These are phyloP conservation scores for Phytopythium litorale DNA, from an alignment of 352 stramenopile genomes.

Conservation along the genomic window DNA sequence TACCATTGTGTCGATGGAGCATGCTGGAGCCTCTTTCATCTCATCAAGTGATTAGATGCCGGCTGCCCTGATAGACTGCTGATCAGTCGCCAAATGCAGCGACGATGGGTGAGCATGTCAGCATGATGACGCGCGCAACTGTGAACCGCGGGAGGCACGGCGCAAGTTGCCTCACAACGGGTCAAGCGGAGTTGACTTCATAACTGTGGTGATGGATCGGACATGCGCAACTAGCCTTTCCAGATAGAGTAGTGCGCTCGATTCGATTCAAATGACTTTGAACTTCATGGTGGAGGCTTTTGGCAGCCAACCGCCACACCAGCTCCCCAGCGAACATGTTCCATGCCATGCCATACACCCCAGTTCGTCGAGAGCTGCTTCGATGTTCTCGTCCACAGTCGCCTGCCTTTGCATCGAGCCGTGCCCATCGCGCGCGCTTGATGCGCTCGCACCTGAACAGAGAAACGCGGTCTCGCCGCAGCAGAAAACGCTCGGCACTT, in stretches of 20 bases:
- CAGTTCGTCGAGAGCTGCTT: not conserved
- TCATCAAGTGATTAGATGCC: slow-evolving; percentile 2
- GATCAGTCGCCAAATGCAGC: not conserved
- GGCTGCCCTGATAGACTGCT: not conserved
- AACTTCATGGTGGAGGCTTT: too few relatives aligned
- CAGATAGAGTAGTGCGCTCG: too few relatives aligned
- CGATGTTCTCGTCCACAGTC: not conserved
- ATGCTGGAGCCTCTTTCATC: not conserved
- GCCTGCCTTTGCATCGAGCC: not conserved
- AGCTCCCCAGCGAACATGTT: too few relatives aligned
- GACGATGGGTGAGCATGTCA: not conserved
- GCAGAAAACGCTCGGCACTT: not conserved
- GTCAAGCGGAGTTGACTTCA: too few relatives aligned
- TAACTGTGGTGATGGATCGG: too few relatives aligned
- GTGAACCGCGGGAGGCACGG: too few relatives aligned
- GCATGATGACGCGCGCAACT: not conserved
- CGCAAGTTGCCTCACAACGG: too few relatives aligned
- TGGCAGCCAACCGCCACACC: too few relatives aligned
- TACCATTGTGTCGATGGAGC: not conserved
- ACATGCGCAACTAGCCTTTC: too few relatives aligned
- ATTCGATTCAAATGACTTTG: too few relatives aligned
- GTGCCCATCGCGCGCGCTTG: not conserved
- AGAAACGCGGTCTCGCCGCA: not conserved
- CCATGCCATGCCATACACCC: too few relatives aligned
- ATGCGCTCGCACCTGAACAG: not conserved